Base-by-base conservation (phyloP, 805 yeast genomes). In the Wilhelminamyces savonicus region DNA sequence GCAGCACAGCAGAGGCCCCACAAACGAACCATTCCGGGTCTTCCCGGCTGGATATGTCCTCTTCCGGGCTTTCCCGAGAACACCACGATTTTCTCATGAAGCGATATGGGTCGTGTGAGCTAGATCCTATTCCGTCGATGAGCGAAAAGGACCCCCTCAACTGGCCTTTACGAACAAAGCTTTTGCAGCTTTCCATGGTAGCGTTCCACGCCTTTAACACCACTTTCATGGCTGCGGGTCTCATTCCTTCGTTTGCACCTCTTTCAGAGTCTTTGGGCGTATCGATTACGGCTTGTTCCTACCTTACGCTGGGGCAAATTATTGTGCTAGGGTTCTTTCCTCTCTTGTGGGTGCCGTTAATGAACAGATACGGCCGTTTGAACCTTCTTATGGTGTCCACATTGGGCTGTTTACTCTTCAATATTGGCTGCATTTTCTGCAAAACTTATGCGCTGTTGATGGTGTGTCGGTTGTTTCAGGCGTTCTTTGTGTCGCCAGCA, bases 181-280 rank as follows among this genome's bases (percentile, higher is more conserved):
- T 10, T 10, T 19, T 19, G 21, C n/a, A n/a, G n/a, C n/a, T n/a
- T n/a, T n/a, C n/a, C n/a, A n/a, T n/a, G n/a, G 21, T 32, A 9
- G 38, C 44, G 5, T 42, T 40, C 27, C 38, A 40, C 15, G 35
- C 44, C 10, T 42, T 42, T 20, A 23, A 33, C 10, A 26, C 34
- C 11, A 42, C 46, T 9, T 42, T 40, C 24, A 38, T 42, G 43
- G 46, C 46, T 16, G 44, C 46, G 3, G 44, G 46, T 12, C 19
- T 38, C 9, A 40, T 37, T 18, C 46, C 46, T 4, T 28, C 43
- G 16, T 40, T 35, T 23, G 41, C 34, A n/a, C 16, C 25, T 8
- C 17, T 42, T 26, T 33, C 38, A 18, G 35, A 19, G 20, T 22
- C 24, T 10, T 36, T 32, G 21, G 32, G 34, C 12, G 28, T 29